These are phyloP conservation scores for Candida nitratophila DNA, from an alignment of 805 yeast genomes.

Conservation along the genomic window DNA sequence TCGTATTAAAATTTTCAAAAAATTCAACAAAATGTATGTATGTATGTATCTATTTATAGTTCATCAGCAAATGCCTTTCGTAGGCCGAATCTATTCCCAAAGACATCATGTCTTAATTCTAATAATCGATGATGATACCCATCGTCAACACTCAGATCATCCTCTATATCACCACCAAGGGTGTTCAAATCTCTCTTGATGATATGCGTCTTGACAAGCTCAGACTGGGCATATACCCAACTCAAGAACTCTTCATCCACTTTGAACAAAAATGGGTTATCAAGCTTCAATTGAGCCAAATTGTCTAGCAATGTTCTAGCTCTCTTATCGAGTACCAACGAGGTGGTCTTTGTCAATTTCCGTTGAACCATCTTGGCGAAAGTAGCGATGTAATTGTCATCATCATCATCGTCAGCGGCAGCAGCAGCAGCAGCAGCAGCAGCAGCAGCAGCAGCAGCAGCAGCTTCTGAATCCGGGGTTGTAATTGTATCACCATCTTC, in stretches of 20 bases:
- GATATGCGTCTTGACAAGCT: slow-evolving; percentile 22
- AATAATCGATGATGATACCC: slow-evolving; percentile 21
- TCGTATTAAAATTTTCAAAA: too few species aligned
- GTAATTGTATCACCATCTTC: slow-evolving; percentile 5
- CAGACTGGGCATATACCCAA: slow-evolving; percentile 54
- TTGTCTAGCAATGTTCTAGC: slow-evolving; percentile 35
- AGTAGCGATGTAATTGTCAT: slow-evolving; percentile 4
- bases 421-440: too few species aligned
- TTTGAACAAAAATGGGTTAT: slow-evolving; percentile 23
- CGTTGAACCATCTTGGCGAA: slow-evolving; percentile 32
- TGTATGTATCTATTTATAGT: slow-evolving; percentile 22
- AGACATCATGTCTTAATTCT: slow-evolving; percentile 49
- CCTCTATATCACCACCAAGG: not conserved
- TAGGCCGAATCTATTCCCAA: slow-evolving; percentile 71
- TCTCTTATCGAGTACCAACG: slow-evolving; percentile 28
- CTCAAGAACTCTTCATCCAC: slow-evolving; percentile 40
- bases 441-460: too few species aligned
- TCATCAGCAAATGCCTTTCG: slow-evolving; percentile 56
- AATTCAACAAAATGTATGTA: too few species aligned
- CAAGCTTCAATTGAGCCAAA: slow-evolving; percentile 25
- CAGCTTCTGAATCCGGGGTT: too few species aligned
- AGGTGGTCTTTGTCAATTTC: slow-evolving; percentile 20
- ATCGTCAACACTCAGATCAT: not conserved
- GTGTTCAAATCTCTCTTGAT: not conserved
- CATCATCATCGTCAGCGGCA: slow-evolving; percentile 5